These are phyloP conservation scores for Mycena olivaceomarginata DNA, from an alignment of 768 basidiomycete species.

Conservation along the genomic window DNA sequence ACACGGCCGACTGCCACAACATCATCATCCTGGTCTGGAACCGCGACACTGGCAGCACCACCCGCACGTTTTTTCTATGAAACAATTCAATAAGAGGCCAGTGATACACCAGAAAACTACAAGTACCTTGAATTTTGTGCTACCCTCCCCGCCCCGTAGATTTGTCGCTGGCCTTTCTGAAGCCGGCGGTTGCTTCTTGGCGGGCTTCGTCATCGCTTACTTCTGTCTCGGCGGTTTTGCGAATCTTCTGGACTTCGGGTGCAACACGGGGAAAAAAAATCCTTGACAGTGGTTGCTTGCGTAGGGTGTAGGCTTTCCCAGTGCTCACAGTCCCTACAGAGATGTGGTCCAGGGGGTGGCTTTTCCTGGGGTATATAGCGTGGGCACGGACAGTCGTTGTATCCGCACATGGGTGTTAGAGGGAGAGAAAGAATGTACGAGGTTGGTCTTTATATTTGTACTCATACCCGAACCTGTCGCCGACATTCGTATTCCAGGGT, in stretches of 20 bases:
- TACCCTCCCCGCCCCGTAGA: too few species aligned
- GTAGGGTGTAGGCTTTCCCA: conserved; percentile 4
- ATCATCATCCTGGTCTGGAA: too few species aligned
- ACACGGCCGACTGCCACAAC: too few species aligned
- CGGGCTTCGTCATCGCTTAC: conserved; percentile 2
- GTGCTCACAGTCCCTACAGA: conserved; percentile 21
- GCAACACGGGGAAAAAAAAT: neutral
- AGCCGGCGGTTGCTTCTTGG: neutral
- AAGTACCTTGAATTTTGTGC: too few species aligned
- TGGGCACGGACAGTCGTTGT: neutral
- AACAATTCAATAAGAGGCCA: too few species aligned
- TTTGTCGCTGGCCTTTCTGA: too few species aligned
- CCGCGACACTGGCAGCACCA: too few species aligned
- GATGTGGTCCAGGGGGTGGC: neutral
- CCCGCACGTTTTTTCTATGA: too few species aligned
- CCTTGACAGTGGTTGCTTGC: neutral
- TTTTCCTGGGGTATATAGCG: conserved; percentile 7
- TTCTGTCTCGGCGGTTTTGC: neutral
- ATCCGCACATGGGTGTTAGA: neutral
- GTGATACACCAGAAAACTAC: too few species aligned
- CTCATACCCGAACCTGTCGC: too few species aligned
- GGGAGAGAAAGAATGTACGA: neutral
- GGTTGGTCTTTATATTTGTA: too few species aligned
- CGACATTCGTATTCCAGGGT: neutral
- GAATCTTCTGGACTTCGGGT: neutral